Evolutionary conservation across 2,329 filamentous ascomycete species (phyloP).

Genomic region (Calonectria multiphialidica): DNA sequence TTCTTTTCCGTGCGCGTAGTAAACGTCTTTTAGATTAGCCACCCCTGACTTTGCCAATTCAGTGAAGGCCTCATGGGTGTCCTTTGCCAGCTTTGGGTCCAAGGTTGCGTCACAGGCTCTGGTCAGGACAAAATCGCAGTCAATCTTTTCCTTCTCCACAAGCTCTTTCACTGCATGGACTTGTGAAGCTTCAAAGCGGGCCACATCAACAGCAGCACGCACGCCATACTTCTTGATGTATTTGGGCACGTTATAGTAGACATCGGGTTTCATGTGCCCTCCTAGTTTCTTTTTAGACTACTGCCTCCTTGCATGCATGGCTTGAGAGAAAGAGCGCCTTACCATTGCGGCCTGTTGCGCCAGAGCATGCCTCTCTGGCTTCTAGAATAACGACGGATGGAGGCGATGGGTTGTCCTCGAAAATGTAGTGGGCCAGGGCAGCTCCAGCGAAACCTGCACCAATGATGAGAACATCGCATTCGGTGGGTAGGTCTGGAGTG

Average conservation of each 20-base stretch:
- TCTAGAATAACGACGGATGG: slow-evolving; percentile 48
- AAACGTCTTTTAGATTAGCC: background rate
- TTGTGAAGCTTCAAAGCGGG: slow-evolving; percentile 35
- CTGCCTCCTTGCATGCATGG: background rate
- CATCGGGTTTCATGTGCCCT: slow-evolving; percentile 38
- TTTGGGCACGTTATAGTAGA: slow-evolving; percentile 31
- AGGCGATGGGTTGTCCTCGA: slow-evolving; percentile 31
- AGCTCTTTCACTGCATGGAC: slow-evolving; percentile 48
- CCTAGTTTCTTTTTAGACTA: background rate
- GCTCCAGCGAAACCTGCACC: slow-evolving; percentile 45
- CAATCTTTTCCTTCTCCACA: slow-evolving; percentile 42
- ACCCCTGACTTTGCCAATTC: background rate
- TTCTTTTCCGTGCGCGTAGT: background rate
- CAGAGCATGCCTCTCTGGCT: slow-evolving; percentile 48
- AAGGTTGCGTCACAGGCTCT: slow-evolving; percentile 54
- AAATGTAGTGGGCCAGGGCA: slow-evolving; percentile 55
- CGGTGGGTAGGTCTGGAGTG: slow-evolving; percentile 46
- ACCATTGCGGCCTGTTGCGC: slow-evolving; percentile 52
- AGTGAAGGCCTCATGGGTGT: slow-evolving; percentile 4
- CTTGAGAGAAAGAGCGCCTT: background rate
- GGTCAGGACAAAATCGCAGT: slow-evolving; percentile 26
- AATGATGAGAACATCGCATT: slow-evolving; percentile 59
- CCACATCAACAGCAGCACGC: slow-evolving; percentile 32
- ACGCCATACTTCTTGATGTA: slow-evolving; percentile 32
- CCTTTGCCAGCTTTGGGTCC: slow-evolving; percentile 30